phyloP scores from a whole-genome alignment of 345 rosid species.

The Eutrema japonicum region DNA sequence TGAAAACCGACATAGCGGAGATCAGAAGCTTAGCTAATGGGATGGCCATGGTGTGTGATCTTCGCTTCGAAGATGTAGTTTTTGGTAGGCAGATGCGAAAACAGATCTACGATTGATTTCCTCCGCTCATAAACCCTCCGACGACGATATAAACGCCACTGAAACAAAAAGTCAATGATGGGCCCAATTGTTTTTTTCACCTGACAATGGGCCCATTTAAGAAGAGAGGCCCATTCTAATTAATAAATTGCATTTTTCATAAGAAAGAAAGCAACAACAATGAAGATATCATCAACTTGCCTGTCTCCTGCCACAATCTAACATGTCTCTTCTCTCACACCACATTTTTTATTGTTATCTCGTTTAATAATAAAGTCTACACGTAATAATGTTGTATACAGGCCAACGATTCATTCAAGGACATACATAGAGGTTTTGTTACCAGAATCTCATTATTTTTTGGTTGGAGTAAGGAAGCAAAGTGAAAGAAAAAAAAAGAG shows the following conservation, averaged over 20 bases:
- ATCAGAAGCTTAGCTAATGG: slow-evolving; percentile 43
- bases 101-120: slow-evolving; percentile 42
- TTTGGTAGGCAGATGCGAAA: slow-evolving; percentile 30
- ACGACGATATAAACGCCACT: slow-evolving; percentile 24
- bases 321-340: slow-evolving; percentile 34
- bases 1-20: slow-evolving; percentile 48
- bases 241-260: background rate
- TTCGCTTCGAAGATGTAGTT: background rate
- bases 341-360: slow-evolving; percentile 8
- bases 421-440: background rate
- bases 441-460: background rate
- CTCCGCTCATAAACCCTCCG: slow-evolving; percentile 33
- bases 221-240: background rate
- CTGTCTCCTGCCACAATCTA: slow-evolving; percentile 35
- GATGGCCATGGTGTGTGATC: slow-evolving; percentile 36
- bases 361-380: slow-evolving; percentile 9
- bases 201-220: slow-evolving; percentile 10
- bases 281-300: slow-evolving; percentile 14
- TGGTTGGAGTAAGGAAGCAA: slow-evolving; percentile 33
- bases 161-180: slow-evolving; percentile 38
- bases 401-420: slow-evolving; percentile 8
- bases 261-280: background rate
- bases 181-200: slow-evolving; percentile 15
- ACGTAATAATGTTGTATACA: slow-evolving; percentile 1
- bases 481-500: background rate